Conservation (phyloP, 2,329 filamentous ascomycete genomes). For the Calonectria pteridis region DNA sequence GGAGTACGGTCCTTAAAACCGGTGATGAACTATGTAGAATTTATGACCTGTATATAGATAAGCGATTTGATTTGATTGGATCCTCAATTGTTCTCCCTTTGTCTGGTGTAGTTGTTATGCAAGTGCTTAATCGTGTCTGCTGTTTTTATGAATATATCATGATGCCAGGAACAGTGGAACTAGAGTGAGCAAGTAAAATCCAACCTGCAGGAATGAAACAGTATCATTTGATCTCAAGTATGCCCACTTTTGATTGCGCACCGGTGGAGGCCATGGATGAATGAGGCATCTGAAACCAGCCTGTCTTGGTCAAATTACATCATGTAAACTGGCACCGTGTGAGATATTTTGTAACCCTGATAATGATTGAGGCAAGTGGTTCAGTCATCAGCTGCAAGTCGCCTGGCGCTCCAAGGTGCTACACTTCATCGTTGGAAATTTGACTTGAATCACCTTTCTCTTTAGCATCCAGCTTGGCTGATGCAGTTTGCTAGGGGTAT, state of each 20-base stretch:
- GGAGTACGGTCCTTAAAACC: background rate
- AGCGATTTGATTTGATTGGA: conserved; percentile 1
- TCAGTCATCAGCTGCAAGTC: too few relatives aligned
- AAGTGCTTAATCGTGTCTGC: background rate
- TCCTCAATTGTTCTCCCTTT: background rate
- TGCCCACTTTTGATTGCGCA: background rate
- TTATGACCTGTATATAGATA: background rate
- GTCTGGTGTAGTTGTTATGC: background rate
- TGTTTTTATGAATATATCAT: background rate
- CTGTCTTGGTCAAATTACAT: conserved; percentile 2
- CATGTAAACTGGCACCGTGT: background rate
- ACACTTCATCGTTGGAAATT: too few relatives aligned
- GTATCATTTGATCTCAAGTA: background rate
- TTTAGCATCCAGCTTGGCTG: too few relatives aligned
- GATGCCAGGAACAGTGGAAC: background rate
- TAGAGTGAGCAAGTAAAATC: background rate
- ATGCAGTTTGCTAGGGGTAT: background rate
- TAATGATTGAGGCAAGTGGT: background rate
- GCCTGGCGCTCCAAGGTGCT: too few relatives aligned
- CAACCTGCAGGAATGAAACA: background rate
- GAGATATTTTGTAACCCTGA: background rate
- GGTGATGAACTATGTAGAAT: background rate
- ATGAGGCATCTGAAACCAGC: background rate
- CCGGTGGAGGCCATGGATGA: background rate
- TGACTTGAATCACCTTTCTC: too few relatives aligned